Evolutionary conservation across 352 stramenopile genomes (phyloP).

Genomic region (Saprolegnia diclina): DNA sequence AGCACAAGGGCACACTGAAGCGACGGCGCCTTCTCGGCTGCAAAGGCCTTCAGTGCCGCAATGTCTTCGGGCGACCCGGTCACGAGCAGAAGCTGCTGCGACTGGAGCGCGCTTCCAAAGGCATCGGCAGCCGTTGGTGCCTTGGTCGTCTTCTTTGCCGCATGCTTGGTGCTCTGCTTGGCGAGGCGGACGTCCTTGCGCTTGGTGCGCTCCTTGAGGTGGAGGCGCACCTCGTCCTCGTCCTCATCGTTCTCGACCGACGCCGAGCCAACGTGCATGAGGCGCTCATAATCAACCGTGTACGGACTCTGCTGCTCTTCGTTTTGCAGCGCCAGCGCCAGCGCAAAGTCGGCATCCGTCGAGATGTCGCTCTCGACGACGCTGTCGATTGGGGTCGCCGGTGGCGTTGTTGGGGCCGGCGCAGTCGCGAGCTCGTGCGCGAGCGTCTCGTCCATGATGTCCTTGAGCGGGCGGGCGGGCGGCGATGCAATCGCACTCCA

Average conservation of each 20-base stretch:
- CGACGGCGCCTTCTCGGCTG: background rate
- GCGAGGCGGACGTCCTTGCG: background rate
- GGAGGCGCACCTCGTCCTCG: background rate
- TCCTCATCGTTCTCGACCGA: background rate
- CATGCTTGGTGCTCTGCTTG: background rate
- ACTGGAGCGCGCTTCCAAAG: background rate
- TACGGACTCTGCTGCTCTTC: constrained; percentile 9
- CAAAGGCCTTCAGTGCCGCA: background rate
- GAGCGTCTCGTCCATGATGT: constrained; percentile 20
- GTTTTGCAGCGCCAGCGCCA: constrained; percentile 20
- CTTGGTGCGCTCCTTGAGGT: constrained; percentile 2
- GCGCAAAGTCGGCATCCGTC: constrained; percentile 12
- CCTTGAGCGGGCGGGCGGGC: constrained; percentile 3
- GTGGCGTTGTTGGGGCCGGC: background rate
- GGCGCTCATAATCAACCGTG: constrained; percentile 19
- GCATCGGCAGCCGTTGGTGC: background rate
- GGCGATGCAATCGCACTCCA: constrained; percentile 6
- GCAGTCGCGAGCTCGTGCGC: background rate
- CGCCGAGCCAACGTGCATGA: background rate
- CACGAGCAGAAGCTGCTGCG: background rate
- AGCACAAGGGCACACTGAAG: background rate
- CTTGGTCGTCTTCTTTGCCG: background rate
- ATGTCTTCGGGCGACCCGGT: background rate
- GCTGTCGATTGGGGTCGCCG: background rate
- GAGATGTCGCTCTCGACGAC: background rate